These are phyloP conservation scores for Pyrenula aspistea DNA, from an alignment of 495 filamentous ascomycete genomes.

Conservation along the genomic window DNA sequence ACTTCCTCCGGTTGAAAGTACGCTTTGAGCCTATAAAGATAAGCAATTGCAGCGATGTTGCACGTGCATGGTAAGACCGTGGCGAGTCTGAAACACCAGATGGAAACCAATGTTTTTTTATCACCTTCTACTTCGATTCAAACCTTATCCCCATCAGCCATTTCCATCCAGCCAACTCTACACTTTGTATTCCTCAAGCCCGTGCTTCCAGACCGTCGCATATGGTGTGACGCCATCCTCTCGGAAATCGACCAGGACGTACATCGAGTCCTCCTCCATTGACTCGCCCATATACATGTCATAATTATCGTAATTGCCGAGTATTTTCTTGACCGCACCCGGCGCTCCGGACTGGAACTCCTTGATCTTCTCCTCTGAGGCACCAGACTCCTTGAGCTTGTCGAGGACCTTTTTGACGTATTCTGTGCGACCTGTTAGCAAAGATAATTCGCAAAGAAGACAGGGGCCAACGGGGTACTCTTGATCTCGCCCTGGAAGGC, in stretches of 20 bases:
- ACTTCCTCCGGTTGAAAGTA: too few species aligned
- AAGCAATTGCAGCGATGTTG: too few species aligned
- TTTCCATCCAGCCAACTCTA: too few species aligned
- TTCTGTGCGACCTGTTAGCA: constrained; percentile 25
- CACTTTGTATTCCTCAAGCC: constrained; percentile 82
- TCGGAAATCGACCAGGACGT: constrained; percentile 87
- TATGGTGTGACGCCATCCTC: constrained; percentile 89
- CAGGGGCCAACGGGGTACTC: constrained; percentile 42
- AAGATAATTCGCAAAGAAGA: too few species aligned
- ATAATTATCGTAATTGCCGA: constrained; percentile 81
- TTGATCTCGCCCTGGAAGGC: constrained; percentile 69
- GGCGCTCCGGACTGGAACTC: constrained; percentile 65
- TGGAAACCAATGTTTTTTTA: too few species aligned
- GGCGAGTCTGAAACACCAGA: too few species aligned
- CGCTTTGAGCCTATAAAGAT: too few species aligned
- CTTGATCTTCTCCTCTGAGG: constrained; percentile 50
- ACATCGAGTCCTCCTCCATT: constrained; percentile 91
- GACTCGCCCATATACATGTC: constrained; percentile 87
- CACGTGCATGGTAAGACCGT: too few species aligned
- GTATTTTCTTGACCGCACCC: constrained; percentile 64
- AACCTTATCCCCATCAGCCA: too few species aligned
- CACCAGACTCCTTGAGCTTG: constrained; percentile 48
- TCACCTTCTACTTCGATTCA: too few species aligned
- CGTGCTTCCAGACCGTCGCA: constrained; percentile 91
- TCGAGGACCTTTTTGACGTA: constrained; percentile 86